Evolutionary conservation across 768 basidiomycete genomes (phyloP), one percentile per base, ranked within the genome.

Genomic region (Agaricus subrufescens): DNA sequence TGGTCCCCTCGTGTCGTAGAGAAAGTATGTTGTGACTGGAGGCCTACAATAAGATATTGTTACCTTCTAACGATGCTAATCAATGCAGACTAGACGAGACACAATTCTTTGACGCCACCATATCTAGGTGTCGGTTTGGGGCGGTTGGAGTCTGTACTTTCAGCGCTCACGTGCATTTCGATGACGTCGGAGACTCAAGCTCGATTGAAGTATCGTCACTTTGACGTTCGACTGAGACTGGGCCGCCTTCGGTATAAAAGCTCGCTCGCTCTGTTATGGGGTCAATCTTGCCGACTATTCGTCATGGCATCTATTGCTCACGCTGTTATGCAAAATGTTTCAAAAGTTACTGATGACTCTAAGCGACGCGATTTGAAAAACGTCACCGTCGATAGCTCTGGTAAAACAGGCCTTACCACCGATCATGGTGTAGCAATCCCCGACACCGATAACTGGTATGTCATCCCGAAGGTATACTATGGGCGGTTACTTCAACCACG

Each of bases 381-480:
- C 12, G 65, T 74, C 57, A 71, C 66, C 5, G 58, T 75, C 25
- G 68, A 74, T 23, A 64, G 69, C 23, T 56, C 64, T 4, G 30
- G 59, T 14, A 42, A 57, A 15, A 68, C 69, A 3, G 66, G 64
- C 19, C 56, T 86, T 58, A 88, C 85, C 0, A 87, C 83, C 10
- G 85, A 87, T 61, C 75, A 80, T 61, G 87, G 86, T 23, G 76
- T 80, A 30, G 77, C 75, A 52, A 66, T 86, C 14, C 69, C 78
- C 0, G 75, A 89, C 61, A 84, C 86, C 0, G 85, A 89, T 65
- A 82, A 81, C 58, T 88, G 86, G 87, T 83, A 45, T 4, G 71
- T 65, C 56, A 3, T 31, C 15, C 14, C n/a, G 43, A 56, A 46
- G 23, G 43, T 29, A 31, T 44, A 4, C 34, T 52, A 25, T 30